A percentile compares a stretch with the other conserved stretches of the same genome.
These are phyloP conservation scores for Hepatocystis sp. DNA, from an alignment of 169 alveolate species.

Conservation along the genomic window DNA sequence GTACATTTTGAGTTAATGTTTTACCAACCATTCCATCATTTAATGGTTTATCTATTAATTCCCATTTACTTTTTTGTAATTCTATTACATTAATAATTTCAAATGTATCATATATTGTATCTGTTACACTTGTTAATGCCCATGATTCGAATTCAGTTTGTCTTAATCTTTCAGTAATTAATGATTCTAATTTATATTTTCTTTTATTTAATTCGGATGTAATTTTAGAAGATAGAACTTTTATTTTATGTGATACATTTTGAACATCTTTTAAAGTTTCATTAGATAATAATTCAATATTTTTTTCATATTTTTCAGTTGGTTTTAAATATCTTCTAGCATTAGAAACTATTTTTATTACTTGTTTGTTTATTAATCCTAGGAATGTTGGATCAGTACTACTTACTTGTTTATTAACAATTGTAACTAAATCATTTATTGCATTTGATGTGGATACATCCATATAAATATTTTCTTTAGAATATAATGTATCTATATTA, in stretches of 20 bases:
- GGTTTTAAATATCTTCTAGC: constrained; percentile 72
- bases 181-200: constrained; percentile 55
- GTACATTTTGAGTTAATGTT: constrained; percentile 66
- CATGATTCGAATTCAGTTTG: constrained; percentile 68
- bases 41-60: constrained; percentile 52
- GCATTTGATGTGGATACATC: constrained; percentile 70
- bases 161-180: constrained; percentile 53
- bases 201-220: constrained; percentile 59
- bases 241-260: constrained; percentile 49
- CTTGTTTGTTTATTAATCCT: constrained; percentile 67
- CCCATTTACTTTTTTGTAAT: constrained; percentile 76
- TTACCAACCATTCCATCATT: constrained; percentile 54
- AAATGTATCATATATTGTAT: constrained; percentile 22
- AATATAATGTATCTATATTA: background rate
- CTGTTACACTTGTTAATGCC: constrained; percentile 10
- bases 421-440: constrained; percentile 49
- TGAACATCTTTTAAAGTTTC: constrained; percentile 74
- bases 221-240: constrained; percentile 51
- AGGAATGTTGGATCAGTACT: constrained; percentile 67
- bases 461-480: constrained; percentile 55
- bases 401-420: constrained; percentile 69
- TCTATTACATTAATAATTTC: constrained; percentile 55
- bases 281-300: constrained; percentile 62
- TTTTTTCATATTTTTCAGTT: constrained; percentile 64
- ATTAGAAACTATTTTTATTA: constrained; percentile 50